Evolutionary conservation across 2,329 filamentous ascomycete species (phyloP).

Genomic region (Ophiobolus disseminans): DNA sequence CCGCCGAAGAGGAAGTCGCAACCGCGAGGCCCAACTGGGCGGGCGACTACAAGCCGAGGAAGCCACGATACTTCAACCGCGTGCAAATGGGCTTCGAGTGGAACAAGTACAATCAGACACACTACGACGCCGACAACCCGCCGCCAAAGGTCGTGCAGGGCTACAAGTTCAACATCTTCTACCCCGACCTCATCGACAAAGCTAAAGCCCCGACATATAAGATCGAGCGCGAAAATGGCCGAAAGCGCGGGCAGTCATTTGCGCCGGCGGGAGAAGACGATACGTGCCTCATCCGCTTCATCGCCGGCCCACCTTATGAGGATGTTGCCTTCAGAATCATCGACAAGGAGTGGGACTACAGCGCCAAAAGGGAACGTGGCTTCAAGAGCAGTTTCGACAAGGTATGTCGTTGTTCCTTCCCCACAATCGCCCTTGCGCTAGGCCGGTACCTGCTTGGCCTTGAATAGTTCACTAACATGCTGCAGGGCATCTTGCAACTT

Average conservation of each 20-base stretch:
- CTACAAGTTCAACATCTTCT: conserved; percentile 99
- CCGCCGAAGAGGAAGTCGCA: conserved; percentile 82
- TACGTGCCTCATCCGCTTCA: conserved; percentile 94
- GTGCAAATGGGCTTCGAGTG: conserved; percentile 99
- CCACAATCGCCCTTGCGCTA: neutral
- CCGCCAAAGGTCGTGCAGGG: conserved; percentile 98
- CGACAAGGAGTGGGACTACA: conserved; percentile 99
- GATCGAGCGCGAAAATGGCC: conserved; percentile 91
- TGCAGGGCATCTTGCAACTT: conserved; percentile 87
- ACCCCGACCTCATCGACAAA: conserved; percentile 95
- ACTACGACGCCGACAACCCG: conserved; percentile 98
- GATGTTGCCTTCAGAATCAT: conserved; percentile 97
- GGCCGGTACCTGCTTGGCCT: neutral
- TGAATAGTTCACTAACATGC: conserved; percentile 35
- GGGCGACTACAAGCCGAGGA: conserved; percentile 84
- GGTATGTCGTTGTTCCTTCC: conserved; percentile 65
- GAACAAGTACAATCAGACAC: conserved; percentile 99
- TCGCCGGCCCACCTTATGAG: conserved; percentile 93
- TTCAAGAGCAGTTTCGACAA: conserved; percentile 98
- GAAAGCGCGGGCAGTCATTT: conserved; percentile 88
- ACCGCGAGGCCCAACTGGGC: conserved; percentile 76
- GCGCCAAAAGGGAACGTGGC: conserved; percentile 89
- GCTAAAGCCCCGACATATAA: conserved; percentile 93
- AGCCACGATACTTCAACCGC: conserved; percentile 96
- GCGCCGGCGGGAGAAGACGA: conserved; percentile 95